Percentiles rank a stretch among this genome's conserved stretches.
phyloP scores from a whole-genome alignment of 2,329 filamentous ascomycete genomes.

The Xylaria hypoxylon region DNA sequence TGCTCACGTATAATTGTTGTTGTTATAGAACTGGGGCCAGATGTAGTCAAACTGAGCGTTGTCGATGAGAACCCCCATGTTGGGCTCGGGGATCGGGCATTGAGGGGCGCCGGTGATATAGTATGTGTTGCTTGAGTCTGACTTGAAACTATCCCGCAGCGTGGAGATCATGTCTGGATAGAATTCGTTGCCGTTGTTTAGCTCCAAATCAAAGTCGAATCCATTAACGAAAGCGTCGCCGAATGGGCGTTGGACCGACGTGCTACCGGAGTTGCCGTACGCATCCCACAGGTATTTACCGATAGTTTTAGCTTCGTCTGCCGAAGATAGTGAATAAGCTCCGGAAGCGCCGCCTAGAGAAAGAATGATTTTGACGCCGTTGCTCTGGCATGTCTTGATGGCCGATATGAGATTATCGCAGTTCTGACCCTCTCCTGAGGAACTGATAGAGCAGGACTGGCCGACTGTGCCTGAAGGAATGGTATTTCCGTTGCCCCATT shows the following conservation, averaged over 20 bases:
- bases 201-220: conserved; percentile 53
- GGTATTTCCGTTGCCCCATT: conserved; percentile 52
- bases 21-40: conserved; percentile 63
- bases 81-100: conserved; percentile 58
- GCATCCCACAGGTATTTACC: conserved; percentile 59
- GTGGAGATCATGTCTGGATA: conserved; percentile 51
- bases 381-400: conserved; percentile 56
- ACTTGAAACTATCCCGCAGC: conserved; percentile 51
- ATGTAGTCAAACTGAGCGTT: conserved; percentile 56
- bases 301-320: conserved; percentile 55
- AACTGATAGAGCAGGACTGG: conserved; percentile 54
- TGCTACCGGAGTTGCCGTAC: conserved; percentile 55
- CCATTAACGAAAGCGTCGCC: conserved; percentile 57
- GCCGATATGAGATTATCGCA: conserved; percentile 56
- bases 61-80: conserved; percentile 55
- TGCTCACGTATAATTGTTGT: conserved; percentile 49
- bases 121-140: conserved; percentile 53
- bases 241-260: conserved; percentile 56
- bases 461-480: conserved; percentile 57
- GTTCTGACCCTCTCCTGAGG: conserved; percentile 50
- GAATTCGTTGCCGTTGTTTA: conserved; percentile 50
- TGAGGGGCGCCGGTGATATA: conserved; percentile 62
- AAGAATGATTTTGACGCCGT: conserved; percentile 59
- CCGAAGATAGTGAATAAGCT: conserved; percentile 50
- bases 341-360: conserved; percentile 57